These are phyloP conservation scores for Meyerozyma smithsonii DNA, from an alignment of 1,139 yeast genomes.

Conservation along the genomic window DNA sequence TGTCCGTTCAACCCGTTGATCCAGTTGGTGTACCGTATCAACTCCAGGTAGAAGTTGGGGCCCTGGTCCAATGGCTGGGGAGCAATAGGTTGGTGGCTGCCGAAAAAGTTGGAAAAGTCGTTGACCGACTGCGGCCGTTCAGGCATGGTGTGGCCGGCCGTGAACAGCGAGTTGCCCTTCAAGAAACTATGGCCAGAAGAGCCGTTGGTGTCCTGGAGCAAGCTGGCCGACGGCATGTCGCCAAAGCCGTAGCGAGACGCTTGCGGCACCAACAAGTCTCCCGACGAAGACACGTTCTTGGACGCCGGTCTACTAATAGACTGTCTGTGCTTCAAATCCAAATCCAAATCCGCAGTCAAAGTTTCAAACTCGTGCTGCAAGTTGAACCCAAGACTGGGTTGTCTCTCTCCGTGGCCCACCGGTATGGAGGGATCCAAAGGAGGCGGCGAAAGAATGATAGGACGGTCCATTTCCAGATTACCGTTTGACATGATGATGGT, in stretches of 20 bases:
- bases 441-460: conserved; percentile 16
- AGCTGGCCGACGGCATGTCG: conserved; percentile 10
- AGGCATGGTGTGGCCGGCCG: conserved; percentile 27
- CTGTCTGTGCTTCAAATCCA: conserved; percentile 31
- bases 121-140: conserved; percentile 42
- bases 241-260: conserved; percentile 20
- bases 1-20: conserved; percentile 50
- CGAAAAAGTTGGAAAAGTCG: conserved; percentile 32
- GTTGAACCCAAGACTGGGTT: conserved; percentile 31
- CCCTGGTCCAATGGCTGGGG: conserved; percentile 9
- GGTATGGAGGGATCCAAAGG: conserved; percentile 10
- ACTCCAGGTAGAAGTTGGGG: conserved; percentile 33
- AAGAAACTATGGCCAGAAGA: conserved; percentile 8
- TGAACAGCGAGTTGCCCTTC: conserved; percentile 4
- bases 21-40: conserved; percentile 57
- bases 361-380: conserved; percentile 46
- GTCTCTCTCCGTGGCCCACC: conserved; percentile 8
- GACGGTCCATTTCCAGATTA: conserved; percentile 8
- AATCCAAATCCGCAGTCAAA: conserved; percentile 43
- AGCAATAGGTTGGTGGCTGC: conserved; percentile 13
- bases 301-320: conserved; percentile 4
- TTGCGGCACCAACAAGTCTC: conserved; percentile 19
- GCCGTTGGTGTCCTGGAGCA: conserved; percentile 19
- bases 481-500: conserved; percentile 4
- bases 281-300: conserved; percentile 9